phyloP scores from a whole-genome alignment of 148 eudicot genomes.

The Fagopyrum homotropicum region DNA sequence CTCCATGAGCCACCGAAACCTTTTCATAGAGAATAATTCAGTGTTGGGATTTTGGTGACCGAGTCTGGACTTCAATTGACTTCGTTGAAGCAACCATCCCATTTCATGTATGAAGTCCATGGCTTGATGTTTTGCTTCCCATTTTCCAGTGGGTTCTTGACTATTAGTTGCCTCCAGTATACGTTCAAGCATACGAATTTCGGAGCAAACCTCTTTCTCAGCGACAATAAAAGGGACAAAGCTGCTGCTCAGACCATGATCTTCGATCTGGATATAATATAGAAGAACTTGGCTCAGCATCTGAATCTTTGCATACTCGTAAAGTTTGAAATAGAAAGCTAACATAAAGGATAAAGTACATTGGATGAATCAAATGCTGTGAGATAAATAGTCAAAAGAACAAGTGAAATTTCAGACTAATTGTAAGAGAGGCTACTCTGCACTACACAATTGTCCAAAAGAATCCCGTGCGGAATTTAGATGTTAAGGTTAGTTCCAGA shows the following conservation, averaged over 20 bases:
- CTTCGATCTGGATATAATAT: slow-evolving; percentile 55
- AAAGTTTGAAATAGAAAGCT: neutral
- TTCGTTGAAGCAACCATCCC: slow-evolving; percentile 91
- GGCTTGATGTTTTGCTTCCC: slow-evolving; percentile 44
- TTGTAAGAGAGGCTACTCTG: neutral
- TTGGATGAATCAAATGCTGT: neutral
- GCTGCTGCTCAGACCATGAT: slow-evolving; percentile 66
- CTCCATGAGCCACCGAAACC: slow-evolving; percentile 60
- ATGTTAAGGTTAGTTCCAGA: neutral
- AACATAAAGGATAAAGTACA: neutral
- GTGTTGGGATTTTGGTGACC: slow-evolving; percentile 22
- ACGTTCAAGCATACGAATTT: slow-evolving; percentile 66
- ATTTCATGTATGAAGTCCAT: slow-evolving; percentile 75
- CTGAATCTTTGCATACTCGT: neutral
- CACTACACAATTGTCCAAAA: neutral
- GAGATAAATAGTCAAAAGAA: neutral
- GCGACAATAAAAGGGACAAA: slow-evolving; percentile 89
- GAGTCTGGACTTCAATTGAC: slow-evolving; percentile 42
- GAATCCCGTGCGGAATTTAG: neutral
- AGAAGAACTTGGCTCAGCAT: neutral
- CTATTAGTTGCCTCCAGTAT: slow-evolving; percentile 28
- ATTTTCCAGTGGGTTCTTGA: slow-evolving; percentile 25
- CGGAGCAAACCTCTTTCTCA: slow-evolving; percentile 75
- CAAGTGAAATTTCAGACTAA: neutral
- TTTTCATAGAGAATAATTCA: slow-evolving; percentile 44